These are phyloP conservation scores for Cyclotella baltica DNA, from an alignment of 108 stramenopile species.

Conservation along the genomic window DNA sequence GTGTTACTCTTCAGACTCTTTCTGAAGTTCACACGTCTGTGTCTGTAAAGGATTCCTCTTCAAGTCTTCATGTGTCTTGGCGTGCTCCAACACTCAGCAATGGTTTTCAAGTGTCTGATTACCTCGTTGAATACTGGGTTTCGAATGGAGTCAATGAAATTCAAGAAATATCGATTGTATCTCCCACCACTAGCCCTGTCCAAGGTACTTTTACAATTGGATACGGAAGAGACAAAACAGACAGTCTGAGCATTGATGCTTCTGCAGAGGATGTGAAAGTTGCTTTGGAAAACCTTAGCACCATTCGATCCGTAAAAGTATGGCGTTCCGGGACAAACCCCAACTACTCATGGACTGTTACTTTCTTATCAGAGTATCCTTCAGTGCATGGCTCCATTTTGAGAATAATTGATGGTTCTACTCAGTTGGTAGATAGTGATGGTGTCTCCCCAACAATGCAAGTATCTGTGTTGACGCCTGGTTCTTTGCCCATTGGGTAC, in stretches of 20 bases:
- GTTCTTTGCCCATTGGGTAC: conserved; percentile 46
- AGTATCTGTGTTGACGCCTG: conserved; percentile 39
- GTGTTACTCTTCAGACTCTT: conserved; percentile 50
- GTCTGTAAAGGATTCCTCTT: conserved; percentile 66
- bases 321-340: conserved; percentile 34
- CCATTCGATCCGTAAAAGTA: conserved; percentile 67
- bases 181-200: conserved; percentile 27
- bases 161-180: conserved; percentile 44
- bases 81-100: conserved; percentile 49
- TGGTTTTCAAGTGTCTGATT: conserved; percentile 63
- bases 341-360: conserved; percentile 69
- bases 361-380: conserved; percentile 68
- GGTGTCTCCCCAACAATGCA: conserved; percentile 17
- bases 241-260: conserved; percentile 56
- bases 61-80: conserved; percentile 72
- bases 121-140: conserved; percentile 79
- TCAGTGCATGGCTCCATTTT: conserved; percentile 32
- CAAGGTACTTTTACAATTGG: conserved; percentile 39
- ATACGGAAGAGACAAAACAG: conserved; percentile 37
- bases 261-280: conserved; percentile 52
- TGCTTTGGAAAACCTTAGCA: conserved; percentile 60
- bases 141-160: conserved; percentile 55
- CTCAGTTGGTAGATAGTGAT: conserved; percentile 15
- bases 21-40: conserved; percentile 52
- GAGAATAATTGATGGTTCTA: conserved; percentile 20